phyloP scores from a whole-genome alignment of 208 protist species.

The Acanthamoeba divionensis region DNA sequence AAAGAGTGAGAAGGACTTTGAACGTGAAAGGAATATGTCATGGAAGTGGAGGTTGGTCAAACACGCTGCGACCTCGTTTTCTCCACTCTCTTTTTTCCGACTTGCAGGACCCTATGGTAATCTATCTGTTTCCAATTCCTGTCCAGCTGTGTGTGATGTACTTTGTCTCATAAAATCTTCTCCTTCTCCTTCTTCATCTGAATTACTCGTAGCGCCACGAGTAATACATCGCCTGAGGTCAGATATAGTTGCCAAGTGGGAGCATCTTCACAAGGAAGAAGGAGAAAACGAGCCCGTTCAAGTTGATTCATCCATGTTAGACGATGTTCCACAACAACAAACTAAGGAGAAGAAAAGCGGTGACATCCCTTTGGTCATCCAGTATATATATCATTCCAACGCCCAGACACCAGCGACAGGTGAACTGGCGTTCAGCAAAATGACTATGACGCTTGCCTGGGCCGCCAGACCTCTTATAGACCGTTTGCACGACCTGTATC shows the following conservation, averaged over 20 bases:
- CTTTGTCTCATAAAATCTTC: too few relatives aligned
- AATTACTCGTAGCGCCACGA: background rate
- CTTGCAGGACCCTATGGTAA: conserved; percentile 13
- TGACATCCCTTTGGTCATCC: background rate
- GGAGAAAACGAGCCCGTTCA: background rate
- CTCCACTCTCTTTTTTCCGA: background rate
- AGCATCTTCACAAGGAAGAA: background rate
- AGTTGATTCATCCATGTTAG: background rate
- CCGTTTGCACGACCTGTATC: background rate
- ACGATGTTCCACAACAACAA: background rate
- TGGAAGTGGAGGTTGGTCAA: background rate
- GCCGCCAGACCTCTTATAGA: conserved; percentile 11
- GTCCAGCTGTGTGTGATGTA: too few relatives aligned
- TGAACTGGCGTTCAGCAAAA: background rate
- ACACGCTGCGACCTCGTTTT: background rate
- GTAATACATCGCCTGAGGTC: background rate
- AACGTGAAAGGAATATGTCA: background rate
- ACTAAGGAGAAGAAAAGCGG: background rate
- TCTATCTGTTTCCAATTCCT: background rate
- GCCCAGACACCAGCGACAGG: conserved; percentile 11
- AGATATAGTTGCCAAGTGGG: background rate
- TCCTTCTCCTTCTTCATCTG: background rate
- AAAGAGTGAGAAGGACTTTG: background rate
- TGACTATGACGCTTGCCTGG: conserved; percentile 50
- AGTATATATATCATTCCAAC: conserved; percentile 63